A percentile compares a stretch with the other conserved stretches of the same genome.
phyloP scores from a whole-genome alignment of 305 asterid species.

The Fraxinus floribunda region DNA sequence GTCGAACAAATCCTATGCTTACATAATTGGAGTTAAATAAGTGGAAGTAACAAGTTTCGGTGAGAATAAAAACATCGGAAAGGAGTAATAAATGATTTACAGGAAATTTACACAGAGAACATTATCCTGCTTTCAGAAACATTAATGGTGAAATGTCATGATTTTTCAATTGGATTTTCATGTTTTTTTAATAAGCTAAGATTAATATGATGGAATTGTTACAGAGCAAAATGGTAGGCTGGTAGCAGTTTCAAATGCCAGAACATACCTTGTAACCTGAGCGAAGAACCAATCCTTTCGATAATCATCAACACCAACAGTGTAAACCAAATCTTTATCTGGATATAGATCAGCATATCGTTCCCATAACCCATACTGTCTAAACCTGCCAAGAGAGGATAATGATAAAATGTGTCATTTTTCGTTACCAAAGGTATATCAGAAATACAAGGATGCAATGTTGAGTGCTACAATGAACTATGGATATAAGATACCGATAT shows the following conservation, averaged over 20 bases:
- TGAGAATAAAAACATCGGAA: neutral
- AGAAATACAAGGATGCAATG: neutral
- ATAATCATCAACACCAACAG: slow-evolving; percentile 59
- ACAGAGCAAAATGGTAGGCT: neutral
- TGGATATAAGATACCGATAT: neutral
- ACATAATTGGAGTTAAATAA: neutral
- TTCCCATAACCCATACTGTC: slow-evolving; percentile 87
- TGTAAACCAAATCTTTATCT: slow-evolving; percentile 53
- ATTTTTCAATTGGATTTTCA: neutral
- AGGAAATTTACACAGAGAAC: neutral
- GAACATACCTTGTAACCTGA: slow-evolving; percentile 67
- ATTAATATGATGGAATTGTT: neutral
- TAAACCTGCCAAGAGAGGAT: slow-evolving; percentile 44
- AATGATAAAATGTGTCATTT: neutral
- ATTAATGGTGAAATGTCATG: neutral
- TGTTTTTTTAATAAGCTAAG: neutral
- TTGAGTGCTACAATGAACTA: neutral
- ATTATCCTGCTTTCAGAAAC: slow-evolving; percentile 2
- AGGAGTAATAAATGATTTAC: neutral
- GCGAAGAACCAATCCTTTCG: slow-evolving; percentile 69
- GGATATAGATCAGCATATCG: slow-evolving; percentile 69
- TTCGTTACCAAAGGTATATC: neutral
- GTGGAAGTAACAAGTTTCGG: neutral
- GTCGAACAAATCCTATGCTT: neutral
- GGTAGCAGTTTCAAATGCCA: neutral